These are phyloP conservation scores for Plasmodium knowlesi DNA, from an alignment of 169 alveolate species.

Conservation along the genomic window DNA sequence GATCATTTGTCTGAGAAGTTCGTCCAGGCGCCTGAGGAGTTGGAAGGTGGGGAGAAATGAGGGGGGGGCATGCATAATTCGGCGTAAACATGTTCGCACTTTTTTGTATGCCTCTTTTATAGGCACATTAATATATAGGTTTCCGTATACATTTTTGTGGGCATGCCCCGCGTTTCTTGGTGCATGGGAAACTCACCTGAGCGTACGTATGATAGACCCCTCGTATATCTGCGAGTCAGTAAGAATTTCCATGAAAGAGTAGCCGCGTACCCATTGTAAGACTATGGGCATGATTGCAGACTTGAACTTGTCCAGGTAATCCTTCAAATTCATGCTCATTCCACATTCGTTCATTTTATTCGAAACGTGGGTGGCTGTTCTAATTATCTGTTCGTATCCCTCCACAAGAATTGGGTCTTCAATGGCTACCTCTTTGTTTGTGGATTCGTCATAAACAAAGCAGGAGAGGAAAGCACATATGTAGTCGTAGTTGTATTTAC, in stretches of 20 bases:
- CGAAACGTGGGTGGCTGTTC: conserved; percentile 88
- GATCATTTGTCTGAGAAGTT: conserved; percentile 96
- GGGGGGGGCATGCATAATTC: neutral
- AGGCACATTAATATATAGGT: neutral
- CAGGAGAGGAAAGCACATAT: conserved; percentile 95
- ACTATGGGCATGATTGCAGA: conserved; percentile 95
- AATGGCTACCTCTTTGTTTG: conserved; percentile 82
- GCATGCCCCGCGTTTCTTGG: neutral
- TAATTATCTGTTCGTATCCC: conserved; percentile 79
- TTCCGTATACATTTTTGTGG: neutral
- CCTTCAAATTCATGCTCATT: conserved; percentile 89
- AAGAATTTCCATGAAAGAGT: conserved; percentile 93
- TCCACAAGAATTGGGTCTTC: conserved; percentile 82
- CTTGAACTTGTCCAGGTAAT: conserved; percentile 92
- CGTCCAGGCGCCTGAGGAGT: conserved; percentile 95
- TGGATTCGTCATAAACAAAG: conserved; percentile 93
- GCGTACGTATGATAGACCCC: conserved; percentile 96
- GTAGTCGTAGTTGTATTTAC: conserved; percentile 92
- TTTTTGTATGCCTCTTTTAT: neutral
- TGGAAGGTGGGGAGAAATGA: neutral
- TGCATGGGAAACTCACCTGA: conserved; percentile 76
- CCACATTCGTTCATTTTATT: conserved; percentile 89
- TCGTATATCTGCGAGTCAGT: conserved; percentile 95
- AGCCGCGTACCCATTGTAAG: conserved; percentile 97
- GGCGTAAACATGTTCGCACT: neutral